These are phyloP conservation scores for Pestalotiopsis sp. DNA, from an alignment of 2,329 filamentous ascomycete genomes.

Conservation along the genomic window DNA sequence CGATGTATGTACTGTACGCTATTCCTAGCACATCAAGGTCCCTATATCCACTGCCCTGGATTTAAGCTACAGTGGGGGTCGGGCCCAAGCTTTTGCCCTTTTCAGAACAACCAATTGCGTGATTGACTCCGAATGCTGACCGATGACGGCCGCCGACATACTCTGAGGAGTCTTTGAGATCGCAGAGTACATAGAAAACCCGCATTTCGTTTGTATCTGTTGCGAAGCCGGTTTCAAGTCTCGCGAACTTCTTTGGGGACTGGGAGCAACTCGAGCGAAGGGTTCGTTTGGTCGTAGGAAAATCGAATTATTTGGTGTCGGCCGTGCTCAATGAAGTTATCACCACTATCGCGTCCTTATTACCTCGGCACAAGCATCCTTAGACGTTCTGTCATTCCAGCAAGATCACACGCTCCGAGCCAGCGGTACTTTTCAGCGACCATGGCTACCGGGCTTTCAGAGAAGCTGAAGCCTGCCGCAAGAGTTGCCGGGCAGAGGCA, in stretches of 20 bases:
- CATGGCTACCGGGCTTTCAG: slow-evolving; percentile 41
- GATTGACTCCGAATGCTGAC: not conserved
- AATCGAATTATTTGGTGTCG: not conserved
- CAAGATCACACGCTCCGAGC: not conserved
- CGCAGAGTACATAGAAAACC: not conserved
- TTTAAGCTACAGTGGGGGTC: not conserved
- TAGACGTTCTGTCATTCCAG: not conserved
- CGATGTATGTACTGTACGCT: not conserved
- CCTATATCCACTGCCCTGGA: not conserved
- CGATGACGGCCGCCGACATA: slow-evolving; percentile 7
- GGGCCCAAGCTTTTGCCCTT: slow-evolving; percentile 1
- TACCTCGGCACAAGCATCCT: not conserved
- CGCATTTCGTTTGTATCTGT: not conserved
- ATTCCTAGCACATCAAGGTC: not conserved
- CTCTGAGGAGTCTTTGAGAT: not conserved
- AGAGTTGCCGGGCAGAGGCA: slow-evolving; percentile 52
- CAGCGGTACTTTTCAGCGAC: slow-evolving; percentile 30
- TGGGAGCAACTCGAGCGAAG: not conserved
- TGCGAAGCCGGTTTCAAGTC: not conserved
- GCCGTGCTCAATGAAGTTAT: slow-evolving; percentile 22
- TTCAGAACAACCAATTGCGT: not conserved
- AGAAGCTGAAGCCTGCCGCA: slow-evolving; percentile 53
- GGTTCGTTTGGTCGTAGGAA: not conserved
- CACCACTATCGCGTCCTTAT: slow-evolving; percentile 14
- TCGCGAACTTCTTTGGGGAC: not conserved